A percentile compares a stretch with the other conserved stretches of the same genome.
Conservation (phyloP, 768 basidiomycete species). For the Podaxis pistillaris region DNA sequence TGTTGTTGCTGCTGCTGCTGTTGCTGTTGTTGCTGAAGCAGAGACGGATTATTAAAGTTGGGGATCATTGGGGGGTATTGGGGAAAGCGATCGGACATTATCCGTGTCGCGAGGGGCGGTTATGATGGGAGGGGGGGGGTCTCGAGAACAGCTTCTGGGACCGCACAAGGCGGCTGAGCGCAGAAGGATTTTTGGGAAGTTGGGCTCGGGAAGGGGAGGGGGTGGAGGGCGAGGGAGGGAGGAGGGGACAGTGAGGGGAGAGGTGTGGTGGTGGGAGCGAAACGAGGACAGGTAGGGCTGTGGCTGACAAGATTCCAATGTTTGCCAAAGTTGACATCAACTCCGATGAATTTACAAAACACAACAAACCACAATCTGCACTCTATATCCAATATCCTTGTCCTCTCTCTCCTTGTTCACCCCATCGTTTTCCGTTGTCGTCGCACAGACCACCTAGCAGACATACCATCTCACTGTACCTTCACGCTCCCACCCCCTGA, state of each 20-base stretch:
- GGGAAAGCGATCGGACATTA: conserved; percentile 62
- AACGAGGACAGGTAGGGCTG: conserved; percentile 45
- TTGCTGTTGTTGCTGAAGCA: conserved; percentile 46
- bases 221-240: conserved; percentile 23
- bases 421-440: neutral
- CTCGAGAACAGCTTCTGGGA: conserved; percentile 25
- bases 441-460: neutral
- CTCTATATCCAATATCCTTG: neutral
- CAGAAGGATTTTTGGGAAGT: conserved; percentile 17
- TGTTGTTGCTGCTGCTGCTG: conserved; percentile 41
- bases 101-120: conserved; percentile 25
- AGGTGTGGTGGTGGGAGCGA: conserved; percentile 56
- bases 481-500: neutral
- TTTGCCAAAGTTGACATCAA: conserved; percentile 42
- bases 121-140: conserved; percentile 23
- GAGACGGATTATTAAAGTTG: conserved; percentile 35
- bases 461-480: neutral
- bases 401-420: neutral
- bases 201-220: conserved; percentile 21
- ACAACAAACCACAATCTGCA: conserved; percentile 7
- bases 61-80: conserved; percentile 59
- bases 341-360: conserved; percentile 14
- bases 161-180: conserved; percentile 24
- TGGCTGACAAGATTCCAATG: conserved; percentile 44
- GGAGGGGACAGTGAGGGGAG: conserved; percentile 24